Base-by-base conservation (phyloP, 2,329 filamentous ascomycete species). In the Lachnellula occidentalis region DNA sequence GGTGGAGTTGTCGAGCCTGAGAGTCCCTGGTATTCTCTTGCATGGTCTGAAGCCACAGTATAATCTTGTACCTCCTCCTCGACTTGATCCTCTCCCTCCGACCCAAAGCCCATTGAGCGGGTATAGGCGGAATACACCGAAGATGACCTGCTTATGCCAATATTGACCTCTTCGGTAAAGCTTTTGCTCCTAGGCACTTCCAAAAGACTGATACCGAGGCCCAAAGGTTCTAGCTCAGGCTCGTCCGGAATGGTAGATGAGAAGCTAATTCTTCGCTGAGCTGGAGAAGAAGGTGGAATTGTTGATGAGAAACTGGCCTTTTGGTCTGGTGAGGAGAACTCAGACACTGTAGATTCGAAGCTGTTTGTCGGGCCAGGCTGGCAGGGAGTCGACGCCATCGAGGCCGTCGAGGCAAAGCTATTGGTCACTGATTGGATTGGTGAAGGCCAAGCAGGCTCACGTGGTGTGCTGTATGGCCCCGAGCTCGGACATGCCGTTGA, bases 151-250 rank as follows among this genome's bases (percentile, higher is more conserved):
- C 39, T 17, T 15, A 51, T 45, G 27, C 42, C 51, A 6, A 45
- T 48, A 5, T 57, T 42, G 5, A 57, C 41, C 22, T 54, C 51
- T 37, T 57, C 55, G 31, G 31, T 24, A 8, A 57, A 45, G 37
- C 55, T 57, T 17, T 37, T 42, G 19, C 51, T 57, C 12, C 41
- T 34, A 31, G 49, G 52, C 11, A 56, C 22, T 7, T 50, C 27
- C 27, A 31, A 19, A n/a, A 53, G 52, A 43, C 19, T 42, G 52
- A 39, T 19, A 4, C 31, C 19, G 43, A 48, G 19, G 43, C 21
- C 24, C 11, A 19, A 22, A 24, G 22, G 14, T 11, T 21, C 14
- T 27, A 19, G 5, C 11, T 36, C 9, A 39, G 34, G 15, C 17
- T n/a, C 8, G 11, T 21, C 37, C 45, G 39, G n/a, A 45, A 45